These are phyloP conservation scores for Nakaseomyces glabratus DNA, from an alignment of 1,139 yeast genomes.

Conservation along the genomic window DNA sequence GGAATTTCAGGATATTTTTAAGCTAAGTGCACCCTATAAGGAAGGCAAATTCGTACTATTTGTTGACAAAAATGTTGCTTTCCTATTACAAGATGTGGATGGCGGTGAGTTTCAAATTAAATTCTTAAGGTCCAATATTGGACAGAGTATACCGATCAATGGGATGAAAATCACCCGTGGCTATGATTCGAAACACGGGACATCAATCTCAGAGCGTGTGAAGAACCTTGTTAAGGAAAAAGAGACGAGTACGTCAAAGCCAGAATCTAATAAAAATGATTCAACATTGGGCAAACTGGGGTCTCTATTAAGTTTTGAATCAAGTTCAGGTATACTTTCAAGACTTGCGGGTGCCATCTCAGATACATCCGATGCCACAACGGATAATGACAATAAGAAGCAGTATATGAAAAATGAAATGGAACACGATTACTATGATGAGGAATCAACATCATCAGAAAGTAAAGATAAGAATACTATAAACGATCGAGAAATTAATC, in stretches of 20 bases:
- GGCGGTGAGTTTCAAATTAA: constrained; percentile 32
- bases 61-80: constrained; percentile 32
- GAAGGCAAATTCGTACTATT: constrained; percentile 29
- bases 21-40: constrained; percentile 12
- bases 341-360: constrained; percentile 8
- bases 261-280: not conserved
- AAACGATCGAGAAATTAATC: constrained; percentile 55
- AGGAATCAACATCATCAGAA: constrained; percentile 14
- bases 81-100: constrained; percentile 31
- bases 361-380: constrained; percentile 14
- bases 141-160: constrained; percentile 21
- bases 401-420: constrained; percentile 37
- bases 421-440: constrained; percentile 45
- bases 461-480: constrained; percentile 25
- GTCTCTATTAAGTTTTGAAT: constrained; percentile 6
- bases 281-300: constrained; percentile 8
- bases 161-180: constrained; percentile 21
- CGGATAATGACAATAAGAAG: constrained; percentile 22
- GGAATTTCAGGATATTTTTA: constrained; percentile 7
- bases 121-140: constrained; percentile 24
- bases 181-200: constrained; percentile 14
- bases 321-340: not conserved
- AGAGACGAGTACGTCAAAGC: constrained; percentile 34
- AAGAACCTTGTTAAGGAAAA: constrained; percentile 28
- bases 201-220: constrained; percentile 25